Conservation (phyloP, 2,329 filamentous ascomycete species). For the Botrytis hyacinthi region DNA sequence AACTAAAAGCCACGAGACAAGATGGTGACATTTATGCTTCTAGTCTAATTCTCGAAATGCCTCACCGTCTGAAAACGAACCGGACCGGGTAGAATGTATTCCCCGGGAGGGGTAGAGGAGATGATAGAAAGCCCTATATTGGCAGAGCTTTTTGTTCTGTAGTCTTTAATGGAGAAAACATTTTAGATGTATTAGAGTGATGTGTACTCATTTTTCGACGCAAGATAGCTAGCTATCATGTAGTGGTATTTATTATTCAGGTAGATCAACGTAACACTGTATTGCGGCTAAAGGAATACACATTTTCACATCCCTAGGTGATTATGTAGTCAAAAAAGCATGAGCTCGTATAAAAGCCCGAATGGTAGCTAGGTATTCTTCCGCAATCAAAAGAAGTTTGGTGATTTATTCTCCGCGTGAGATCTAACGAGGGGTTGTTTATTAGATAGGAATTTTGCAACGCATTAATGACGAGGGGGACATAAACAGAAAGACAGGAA, state of each 20-base stretch:
- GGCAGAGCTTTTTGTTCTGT: not conserved
- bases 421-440: not conserved
- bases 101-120: not conserved
- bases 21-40: constrained; percentile 3
- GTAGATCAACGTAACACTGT: not conserved
- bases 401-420: not conserved
- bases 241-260: not conserved
- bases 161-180: not conserved
- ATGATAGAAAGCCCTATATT: not conserved
- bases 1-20: constrained; percentile 17
- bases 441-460: not conserved
- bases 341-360: not conserved
- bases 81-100: not conserved
- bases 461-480: not conserved
- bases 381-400: not conserved
- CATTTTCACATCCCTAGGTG: not conserved
- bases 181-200: not conserved
- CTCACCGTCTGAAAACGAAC: constrained; percentile 13
- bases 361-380: not conserved
- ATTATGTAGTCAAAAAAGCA: not conserved
- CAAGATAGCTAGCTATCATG: not conserved
- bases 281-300: not conserved
- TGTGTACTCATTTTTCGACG: no score
- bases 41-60: constrained; percentile 8
- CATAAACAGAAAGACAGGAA: not conserved